phyloP scores from a whole-genome alignment of 2,329 filamentous ascomycete species.

The Colletotrichum sp. region DNA sequence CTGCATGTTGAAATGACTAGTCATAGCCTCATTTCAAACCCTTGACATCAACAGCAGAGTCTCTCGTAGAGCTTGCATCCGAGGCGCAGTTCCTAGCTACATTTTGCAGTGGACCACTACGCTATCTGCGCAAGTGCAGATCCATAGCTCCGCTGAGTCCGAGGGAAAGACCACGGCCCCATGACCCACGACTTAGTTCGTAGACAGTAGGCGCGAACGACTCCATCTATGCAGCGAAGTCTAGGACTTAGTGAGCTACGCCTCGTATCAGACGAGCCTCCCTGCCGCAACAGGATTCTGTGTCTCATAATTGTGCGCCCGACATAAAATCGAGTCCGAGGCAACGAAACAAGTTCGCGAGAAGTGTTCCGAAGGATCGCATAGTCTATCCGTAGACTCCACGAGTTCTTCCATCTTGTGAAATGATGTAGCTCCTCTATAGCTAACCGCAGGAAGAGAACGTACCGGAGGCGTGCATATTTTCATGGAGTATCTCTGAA shows the following conservation, averaged over 20 bases:
- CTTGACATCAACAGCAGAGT: not conserved
- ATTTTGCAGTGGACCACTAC: not conserved
- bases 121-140: not conserved
- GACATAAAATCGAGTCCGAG: fast-evolving
- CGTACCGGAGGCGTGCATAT: not conserved
- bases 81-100: not conserved
- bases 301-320: not conserved
- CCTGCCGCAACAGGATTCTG: not conserved
- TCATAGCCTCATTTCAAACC: not conserved
- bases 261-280: not conserved
- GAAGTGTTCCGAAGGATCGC: not conserved
- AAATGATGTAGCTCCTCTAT: not conserved
- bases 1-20: not conserved
- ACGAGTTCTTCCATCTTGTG: not conserved
- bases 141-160: not conserved
- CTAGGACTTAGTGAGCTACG: not conserved
- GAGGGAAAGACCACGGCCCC: not conserved
- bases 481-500: not conserved
- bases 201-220: not conserved
- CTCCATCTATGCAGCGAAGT: not conserved
- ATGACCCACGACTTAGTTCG: not conserved
- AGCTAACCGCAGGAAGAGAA: too few relatives aligned
- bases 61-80: not conserved
- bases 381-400: not conserved
- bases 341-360: not conserved